Percentiles rank a stretch among this genome's conserved stretches.
These are phyloP conservation scores for Yarrowia galli DNA, from an alignment of 1,139 yeast genomes.

Conservation along the genomic window DNA sequence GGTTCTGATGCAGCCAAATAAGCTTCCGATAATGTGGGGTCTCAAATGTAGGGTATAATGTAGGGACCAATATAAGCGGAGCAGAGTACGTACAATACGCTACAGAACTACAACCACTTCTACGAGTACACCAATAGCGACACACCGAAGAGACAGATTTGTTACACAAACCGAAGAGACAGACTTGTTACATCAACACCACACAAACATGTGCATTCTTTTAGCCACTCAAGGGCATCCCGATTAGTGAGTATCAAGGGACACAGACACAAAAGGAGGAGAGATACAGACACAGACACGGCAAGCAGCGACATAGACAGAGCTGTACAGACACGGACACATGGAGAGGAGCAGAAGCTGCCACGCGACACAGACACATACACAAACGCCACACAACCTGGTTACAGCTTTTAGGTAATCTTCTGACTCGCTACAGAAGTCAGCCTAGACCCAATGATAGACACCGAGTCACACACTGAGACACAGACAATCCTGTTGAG, in stretches of 20 bases:
- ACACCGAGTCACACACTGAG: too few relatives aligned
- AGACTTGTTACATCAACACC: neutral
- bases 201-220: conserved; percentile 64
- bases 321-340: too few relatives aligned
- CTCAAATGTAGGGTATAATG: neutral
- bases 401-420: too few relatives aligned
- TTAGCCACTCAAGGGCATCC: conserved; percentile 67
- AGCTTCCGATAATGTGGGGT: conserved; percentile 36
- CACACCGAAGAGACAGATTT: neutral
- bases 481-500: too few relatives aligned
- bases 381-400: too few relatives aligned
- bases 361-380: too few relatives aligned
- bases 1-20: neutral
- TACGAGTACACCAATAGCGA: too few relatives aligned
- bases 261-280: neutral
- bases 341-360: too few relatives aligned
- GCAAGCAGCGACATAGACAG: too few relatives aligned
- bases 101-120: neutral
- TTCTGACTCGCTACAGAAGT: too few relatives aligned
- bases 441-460: too few relatives aligned
- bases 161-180: neutral
- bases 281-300: neutral
- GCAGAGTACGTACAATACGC: too few relatives aligned
- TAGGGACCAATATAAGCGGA: conserved; percentile 12
- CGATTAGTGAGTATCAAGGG: conserved; percentile 52